Evolutionary conservation across 768 basidiomycete genomes (phyloP).

Genomic region (Pleurotus ostreatus): DNA sequence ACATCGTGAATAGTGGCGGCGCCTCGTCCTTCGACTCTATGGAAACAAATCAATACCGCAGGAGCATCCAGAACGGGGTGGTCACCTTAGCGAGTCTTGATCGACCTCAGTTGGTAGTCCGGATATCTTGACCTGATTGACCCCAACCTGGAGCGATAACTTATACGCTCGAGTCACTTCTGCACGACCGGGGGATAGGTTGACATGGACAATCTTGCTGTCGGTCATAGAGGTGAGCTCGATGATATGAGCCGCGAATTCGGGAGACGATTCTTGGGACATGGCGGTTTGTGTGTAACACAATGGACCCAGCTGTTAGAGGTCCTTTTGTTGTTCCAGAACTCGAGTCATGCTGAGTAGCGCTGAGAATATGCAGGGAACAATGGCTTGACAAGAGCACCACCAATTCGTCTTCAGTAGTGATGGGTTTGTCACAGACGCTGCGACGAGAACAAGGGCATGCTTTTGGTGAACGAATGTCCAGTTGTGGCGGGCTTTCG

Average conservation of each 20-base stretch:
- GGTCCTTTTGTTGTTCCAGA: too few relatives aligned
- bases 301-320: not conserved
- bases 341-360: too few relatives aligned
- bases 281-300: not conserved
- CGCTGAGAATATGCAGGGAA: too few relatives aligned
- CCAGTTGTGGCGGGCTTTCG: too few relatives aligned
- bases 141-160: constrained; percentile 32
- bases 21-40: constrained; percentile 42
- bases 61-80: not conserved
- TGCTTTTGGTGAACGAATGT: too few relatives aligned
- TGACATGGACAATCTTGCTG: constrained; percentile 35
- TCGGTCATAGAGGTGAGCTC: constrained; percentile 24
- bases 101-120: constrained; percentile 35
- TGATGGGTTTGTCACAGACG: too few relatives aligned
- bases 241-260: constrained; percentile 18
- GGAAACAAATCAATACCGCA: not conserved
- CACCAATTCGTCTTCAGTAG: too few relatives aligned
- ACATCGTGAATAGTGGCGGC: constrained; percentile 44
- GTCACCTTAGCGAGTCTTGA: constrained; percentile 36
- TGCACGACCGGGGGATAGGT: constrained; percentile 36
- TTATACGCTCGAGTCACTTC: constrained; percentile 38
- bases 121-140: constrained; percentile 35
- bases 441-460: too few relatives aligned
- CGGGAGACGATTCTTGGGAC: not conserved
- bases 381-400: too few relatives aligned